Conservation (phyloP, 2,329 filamentous ascomycete genomes). For the Dactylellina parvicollis region DNA sequence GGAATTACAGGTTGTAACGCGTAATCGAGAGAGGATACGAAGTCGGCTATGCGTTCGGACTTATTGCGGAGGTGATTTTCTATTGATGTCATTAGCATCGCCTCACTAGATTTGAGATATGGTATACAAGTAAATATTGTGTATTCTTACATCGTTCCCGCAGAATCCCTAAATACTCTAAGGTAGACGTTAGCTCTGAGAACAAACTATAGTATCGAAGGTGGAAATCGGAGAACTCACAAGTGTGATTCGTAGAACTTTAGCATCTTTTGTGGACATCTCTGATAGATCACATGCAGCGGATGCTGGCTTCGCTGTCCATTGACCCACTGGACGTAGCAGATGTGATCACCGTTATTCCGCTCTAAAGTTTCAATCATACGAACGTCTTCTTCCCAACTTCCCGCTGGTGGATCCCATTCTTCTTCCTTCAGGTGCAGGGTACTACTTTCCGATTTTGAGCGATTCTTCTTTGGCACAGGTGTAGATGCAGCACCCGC, state of each 20-base stretch:
- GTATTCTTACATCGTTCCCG: slow-evolving; percentile 34
- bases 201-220: neutral
- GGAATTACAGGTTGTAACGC: neutral
- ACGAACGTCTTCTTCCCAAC: slow-evolving; percentile 79
- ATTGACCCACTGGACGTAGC: slow-evolving; percentile 67
- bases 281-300: slow-evolving; percentile 74
- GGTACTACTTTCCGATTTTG: slow-evolving; percentile 55
- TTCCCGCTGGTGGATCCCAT: slow-evolving; percentile 76
- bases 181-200: slow-evolving; percentile 6
- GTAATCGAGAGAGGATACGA: neutral
- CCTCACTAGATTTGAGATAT: slow-evolving; percentile 14
- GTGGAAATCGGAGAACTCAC: slow-evolving; percentile 55
- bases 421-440: slow-evolving; percentile 61
- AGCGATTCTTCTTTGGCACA: slow-evolving; percentile 56
- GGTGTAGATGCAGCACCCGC: slow-evolving; percentile 56
- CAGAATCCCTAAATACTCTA: slow-evolving; percentile 44
- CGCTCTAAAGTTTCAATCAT: slow-evolving; percentile 78
- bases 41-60: neutral
- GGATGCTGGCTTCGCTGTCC: slow-evolving; percentile 78
- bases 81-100: slow-evolving; percentile 23
- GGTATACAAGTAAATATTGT: slow-evolving; percentile 21
- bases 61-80: slow-evolving; percentile 30
- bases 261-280: slow-evolving; percentile 77
- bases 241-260: slow-evolving; percentile 66
- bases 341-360: slow-evolving; percentile 69